Conservation (phyloP, 441 rosid genomes). For the Adansonia grandidieri region DNA sequence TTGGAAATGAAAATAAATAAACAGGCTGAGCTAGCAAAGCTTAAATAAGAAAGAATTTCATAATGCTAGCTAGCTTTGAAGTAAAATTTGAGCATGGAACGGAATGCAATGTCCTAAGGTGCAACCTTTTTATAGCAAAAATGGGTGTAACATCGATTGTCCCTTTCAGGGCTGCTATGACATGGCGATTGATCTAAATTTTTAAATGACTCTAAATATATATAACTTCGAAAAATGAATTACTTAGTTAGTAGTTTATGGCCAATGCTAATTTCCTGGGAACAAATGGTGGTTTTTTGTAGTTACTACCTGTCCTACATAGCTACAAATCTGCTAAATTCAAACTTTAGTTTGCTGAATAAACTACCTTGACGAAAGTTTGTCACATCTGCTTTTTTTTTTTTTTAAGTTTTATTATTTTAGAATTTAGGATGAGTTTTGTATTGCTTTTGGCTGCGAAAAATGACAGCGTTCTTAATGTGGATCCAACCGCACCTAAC, state of each 20-base stretch:
- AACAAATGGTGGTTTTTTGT: not conserved
- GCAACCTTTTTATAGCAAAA: constrained; percentile 20
- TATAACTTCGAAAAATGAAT: not conserved
- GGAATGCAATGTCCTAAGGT: not conserved
- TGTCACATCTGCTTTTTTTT: not conserved
- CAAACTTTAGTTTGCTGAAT: not conserved
- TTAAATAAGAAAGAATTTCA: not conserved
- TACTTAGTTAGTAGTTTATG: not conserved
- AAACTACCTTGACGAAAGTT: not conserved
- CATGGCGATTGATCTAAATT: not conserved
- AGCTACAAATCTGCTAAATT: not conserved
- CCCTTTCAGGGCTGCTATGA: not conserved
- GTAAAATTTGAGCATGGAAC: not conserved
- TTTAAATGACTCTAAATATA: not conserved
- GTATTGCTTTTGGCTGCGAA: no score
- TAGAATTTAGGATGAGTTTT: not conserved
- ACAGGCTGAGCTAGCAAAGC: not conserved
- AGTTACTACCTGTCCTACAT: not conserved
- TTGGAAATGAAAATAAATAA: not conserved
- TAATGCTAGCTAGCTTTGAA: not conserved
- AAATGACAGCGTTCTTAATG: no score
- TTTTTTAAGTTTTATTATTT: not conserved
- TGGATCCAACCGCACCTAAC: no score
- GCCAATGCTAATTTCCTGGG: constrained; percentile 3
- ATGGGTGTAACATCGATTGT: not conserved